Base-by-base conservation (phyloP, 768 basidiomycete genomes). In the Calocybe gangraenosa region DNA sequence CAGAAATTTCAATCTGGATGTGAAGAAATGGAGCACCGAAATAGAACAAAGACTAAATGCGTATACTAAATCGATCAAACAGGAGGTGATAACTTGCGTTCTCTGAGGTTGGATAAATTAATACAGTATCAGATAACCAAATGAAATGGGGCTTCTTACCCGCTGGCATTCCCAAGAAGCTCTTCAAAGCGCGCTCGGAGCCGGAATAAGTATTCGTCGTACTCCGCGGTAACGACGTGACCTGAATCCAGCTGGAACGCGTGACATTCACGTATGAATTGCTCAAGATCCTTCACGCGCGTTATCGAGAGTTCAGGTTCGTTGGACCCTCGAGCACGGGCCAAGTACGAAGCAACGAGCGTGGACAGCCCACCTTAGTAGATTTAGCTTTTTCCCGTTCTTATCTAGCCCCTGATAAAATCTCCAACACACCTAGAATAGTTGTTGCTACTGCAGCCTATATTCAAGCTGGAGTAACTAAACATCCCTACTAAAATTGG, bases 311-410 rank as follows among this genome's bases (percentile, higher is more conserved):
- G 47, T 51, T 87, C 82, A 2, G 86, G 87, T 53, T 88, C 85
- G 23, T 77, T 76, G 1, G 83, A 80, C 7, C 84, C 84, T 23
- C 84, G 79, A 13, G 76, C 71, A 14, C 80, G 78, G 2, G 86
- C 87, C 18, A 90, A 70, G 59, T 82, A 88, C 2, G 84, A 81
- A 14, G 86, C 85, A 8, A 82, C 74, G 15, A 87, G 18, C 0
- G 86, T 90, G 3, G 84, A 63, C 5, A 83, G 46, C 7, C 78
- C 85, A 15, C 87, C 82, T 79, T 21, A 36, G 5, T 3, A 7
- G 28, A 17, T 19, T 35, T 35, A n/a, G 6, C 6, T 35, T 4
- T 14, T 4, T 35, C 17, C 34, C 14, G n/a, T 6, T 5, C n/a
- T 7, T 35, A 5, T 6, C 25, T 28, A 28, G 25, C 11, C 11